A percentile compares a stretch with the other conserved stretches of the same genome.
These are phyloP conservation scores for Ustilago loliicola DNA, from an alignment of 1,284 basidiomycete species.

Conservation along the genomic window DNA sequence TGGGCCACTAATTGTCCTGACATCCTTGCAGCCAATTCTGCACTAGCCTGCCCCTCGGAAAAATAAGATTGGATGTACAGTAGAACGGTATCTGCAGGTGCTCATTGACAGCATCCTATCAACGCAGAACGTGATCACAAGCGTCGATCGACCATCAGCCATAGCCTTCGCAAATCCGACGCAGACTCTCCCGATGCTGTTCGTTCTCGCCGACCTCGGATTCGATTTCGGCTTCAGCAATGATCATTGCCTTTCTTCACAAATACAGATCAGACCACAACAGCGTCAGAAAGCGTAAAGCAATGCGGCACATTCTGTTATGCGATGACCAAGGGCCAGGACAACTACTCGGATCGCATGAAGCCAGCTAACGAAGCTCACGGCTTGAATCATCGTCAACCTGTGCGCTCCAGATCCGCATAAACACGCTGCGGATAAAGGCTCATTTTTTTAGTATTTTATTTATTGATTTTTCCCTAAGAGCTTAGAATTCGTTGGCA, in stretches of 20 bases:
- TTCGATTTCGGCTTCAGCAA: neutral
- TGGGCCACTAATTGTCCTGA: neutral
- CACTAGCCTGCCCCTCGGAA: neutral
- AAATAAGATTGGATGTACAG: neutral
- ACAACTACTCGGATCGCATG: slow-evolving; percentile 23
- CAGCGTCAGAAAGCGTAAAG: too few relatives aligned
- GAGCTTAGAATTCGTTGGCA: too few relatives aligned
- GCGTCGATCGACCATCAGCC: too few relatives aligned
- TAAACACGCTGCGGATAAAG: neutral
- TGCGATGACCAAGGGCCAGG: neutral
- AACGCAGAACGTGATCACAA: too few relatives aligned
- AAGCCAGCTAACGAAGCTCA: neutral
- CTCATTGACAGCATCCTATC: neutral
- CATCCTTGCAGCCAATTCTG: too few relatives aligned
- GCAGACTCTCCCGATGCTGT: too few relatives aligned
- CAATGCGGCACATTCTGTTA: neutral
- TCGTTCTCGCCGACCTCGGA: too few relatives aligned
- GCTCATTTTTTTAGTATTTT: neutral
- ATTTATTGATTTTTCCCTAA: too few relatives aligned
- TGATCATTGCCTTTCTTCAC: neutral
- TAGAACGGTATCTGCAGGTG: neutral
- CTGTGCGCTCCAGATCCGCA: neutral
- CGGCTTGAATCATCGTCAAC: too few relatives aligned
- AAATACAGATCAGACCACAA: too few relatives aligned
- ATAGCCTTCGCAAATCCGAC: too few relatives aligned